Percentiles rank a stretch among this genome's conserved stretches.
Conservation (phyloP, 2,329 filamentous ascomycete genomes). For the Stemphylium lycopersici region DNA sequence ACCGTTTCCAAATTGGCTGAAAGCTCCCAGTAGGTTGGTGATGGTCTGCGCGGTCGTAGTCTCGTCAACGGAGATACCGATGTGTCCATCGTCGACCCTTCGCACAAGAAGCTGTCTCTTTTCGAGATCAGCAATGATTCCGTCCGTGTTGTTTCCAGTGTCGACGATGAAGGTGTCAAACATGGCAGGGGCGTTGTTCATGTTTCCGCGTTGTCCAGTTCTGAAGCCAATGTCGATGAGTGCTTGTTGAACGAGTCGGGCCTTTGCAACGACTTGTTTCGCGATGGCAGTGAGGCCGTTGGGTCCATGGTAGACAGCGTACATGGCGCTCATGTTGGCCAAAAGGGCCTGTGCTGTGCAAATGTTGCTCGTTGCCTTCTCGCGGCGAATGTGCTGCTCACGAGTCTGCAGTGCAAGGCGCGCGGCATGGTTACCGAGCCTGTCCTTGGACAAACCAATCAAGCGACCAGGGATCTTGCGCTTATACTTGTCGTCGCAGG, state of each 20-base stretch:
- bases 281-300: constrained; percentile 83
- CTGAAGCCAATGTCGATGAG: constrained; percentile 68
- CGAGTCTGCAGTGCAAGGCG: constrained; percentile 87
- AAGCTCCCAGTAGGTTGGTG: constrained; percentile 62
- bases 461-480: constrained; percentile 90
- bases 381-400: constrained; percentile 93
- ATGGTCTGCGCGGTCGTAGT: constrained; percentile 65
- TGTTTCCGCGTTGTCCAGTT: constrained; percentile 64
- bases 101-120: constrained; percentile 65
- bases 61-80: constrained; percentile 82
- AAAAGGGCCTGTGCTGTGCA: constrained; percentile 93
- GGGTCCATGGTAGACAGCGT: constrained; percentile 92
- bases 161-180: constrained; percentile 82
- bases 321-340: constrained; percentile 95
- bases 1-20: constrained; percentile 54
- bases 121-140: constrained; percentile 60
- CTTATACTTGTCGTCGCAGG: constrained; percentile 89
- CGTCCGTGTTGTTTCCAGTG: constrained; percentile 57
- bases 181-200: constrained; percentile 62
- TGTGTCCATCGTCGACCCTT: constrained; percentile 62
- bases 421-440: constrained; percentile 79
- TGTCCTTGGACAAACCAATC: constrained; percentile 90
- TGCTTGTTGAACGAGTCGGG: constrained; percentile 70
- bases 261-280: constrained; percentile 73
- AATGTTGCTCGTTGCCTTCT: constrained; percentile 97